phyloP scores from a whole-genome alignment of 371 early-diverging fungal genomes.

The Cokeromyces recurvatus region DNA sequence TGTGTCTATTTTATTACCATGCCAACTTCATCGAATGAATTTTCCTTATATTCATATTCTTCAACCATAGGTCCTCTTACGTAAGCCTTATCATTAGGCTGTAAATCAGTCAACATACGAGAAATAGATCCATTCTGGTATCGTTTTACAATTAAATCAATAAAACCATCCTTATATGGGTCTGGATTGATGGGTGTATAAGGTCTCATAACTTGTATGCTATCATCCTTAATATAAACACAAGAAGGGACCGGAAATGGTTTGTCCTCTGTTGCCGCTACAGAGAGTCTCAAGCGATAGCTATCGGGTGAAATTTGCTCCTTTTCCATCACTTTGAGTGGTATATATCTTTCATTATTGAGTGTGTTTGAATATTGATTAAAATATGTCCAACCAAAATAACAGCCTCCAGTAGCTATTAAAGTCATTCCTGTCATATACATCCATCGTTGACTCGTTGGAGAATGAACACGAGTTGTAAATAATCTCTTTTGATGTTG shows the following conservation, averaged over 20 bases:
- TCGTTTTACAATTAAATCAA: constrained; percentile 60
- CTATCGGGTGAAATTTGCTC: constrained; percentile 31
- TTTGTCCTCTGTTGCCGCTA: constrained; percentile 6
- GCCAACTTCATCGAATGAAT: constrained; percentile 45
- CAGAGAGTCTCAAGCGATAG: constrained; percentile 26
- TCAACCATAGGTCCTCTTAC: constrained; percentile 59
- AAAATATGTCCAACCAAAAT: too few species aligned
- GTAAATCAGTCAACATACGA: constrained; percentile 38
- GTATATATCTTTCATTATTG: constrained; percentile 12
- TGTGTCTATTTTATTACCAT: too few species aligned
- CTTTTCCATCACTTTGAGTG: constrained; percentile 19
- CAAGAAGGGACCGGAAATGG: constrained; percentile 44
- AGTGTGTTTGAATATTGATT: too few species aligned
- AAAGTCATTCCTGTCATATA: too few species aligned
- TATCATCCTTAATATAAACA: constrained; percentile 61
- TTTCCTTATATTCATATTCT: constrained; percentile 41
- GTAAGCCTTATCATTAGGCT: constrained; percentile 29
- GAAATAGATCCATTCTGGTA: constrained; percentile 57
- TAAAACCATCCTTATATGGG: constrained; percentile 38
- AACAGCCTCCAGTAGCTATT: too few species aligned
- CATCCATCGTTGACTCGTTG: too few species aligned
- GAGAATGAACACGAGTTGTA: too few species aligned
- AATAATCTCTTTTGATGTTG: too few species aligned
- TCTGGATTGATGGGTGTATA: constrained; percentile 59
- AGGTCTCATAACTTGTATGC: constrained; percentile 61